A percentile compares a stretch with the other conserved stretches of the same genome.
Conservation (phyloP, 495 filamentous ascomycete species). For the Penicillium ucsense region DNA sequence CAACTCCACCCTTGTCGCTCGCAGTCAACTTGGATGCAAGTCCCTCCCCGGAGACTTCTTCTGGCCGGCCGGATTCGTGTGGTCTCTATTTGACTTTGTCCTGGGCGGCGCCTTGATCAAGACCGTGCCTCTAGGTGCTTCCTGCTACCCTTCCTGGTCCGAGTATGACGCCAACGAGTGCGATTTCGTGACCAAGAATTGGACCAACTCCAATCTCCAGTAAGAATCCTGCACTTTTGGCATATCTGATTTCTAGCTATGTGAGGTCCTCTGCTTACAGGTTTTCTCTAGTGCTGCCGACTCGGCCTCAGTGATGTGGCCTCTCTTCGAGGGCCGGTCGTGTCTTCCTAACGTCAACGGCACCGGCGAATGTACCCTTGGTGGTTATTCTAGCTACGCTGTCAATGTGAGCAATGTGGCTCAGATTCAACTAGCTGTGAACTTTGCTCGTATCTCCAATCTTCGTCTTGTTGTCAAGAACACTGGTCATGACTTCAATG, state of each 20-base stretch:
- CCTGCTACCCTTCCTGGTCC: conserved; percentile 42
- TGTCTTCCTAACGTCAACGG: conserved; percentile 25
- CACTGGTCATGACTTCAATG: conserved; percentile 59
- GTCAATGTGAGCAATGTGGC: conserved; percentile 46
- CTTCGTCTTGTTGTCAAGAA: conserved; percentile 58
- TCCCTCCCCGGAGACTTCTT: conserved; percentile 36
- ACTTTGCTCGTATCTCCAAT: conserved; percentile 51
- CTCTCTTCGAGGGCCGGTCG: conserved; percentile 29
- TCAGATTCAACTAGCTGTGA: conserved; percentile 49
- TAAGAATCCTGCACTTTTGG: conserved; percentile 1
- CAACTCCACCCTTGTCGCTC: conserved; percentile 2
- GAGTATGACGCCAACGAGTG: conserved; percentile 38
- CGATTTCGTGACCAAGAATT: conserved; percentile 12
- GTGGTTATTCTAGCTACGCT: conserved; percentile 49
- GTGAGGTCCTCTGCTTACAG: too few relatives aligned
- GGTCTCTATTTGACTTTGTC: conserved; percentile 35
- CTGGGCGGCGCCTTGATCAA: conserved; percentile 45
- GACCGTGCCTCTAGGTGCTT: conserved; percentile 44
- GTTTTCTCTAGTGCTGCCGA: conserved; percentile 15
- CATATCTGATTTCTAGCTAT: too few relatives aligned
- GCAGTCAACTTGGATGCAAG: conserved; percentile 31
- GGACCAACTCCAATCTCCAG: conserved; percentile 25
- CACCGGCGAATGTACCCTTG: conserved; percentile 40
- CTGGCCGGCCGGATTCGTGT: conserved; percentile 35
- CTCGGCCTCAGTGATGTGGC: conserved; percentile 36